Base-by-base conservation (phyloP, 2,329 filamentous ascomycete species). In the Xylariomycetidae sp. region DNA sequence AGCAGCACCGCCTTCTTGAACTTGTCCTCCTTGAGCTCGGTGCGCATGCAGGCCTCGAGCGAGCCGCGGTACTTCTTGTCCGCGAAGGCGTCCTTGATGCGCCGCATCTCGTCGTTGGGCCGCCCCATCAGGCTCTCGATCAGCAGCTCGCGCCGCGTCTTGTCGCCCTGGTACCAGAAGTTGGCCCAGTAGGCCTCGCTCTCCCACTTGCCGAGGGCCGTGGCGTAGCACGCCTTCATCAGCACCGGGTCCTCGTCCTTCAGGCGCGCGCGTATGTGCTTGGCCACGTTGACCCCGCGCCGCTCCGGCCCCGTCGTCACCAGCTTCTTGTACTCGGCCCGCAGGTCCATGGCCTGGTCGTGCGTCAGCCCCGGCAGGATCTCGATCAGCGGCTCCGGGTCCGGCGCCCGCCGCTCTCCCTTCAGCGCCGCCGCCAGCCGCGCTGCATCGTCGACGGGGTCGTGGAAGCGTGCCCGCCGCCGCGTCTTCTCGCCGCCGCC, bases 131-230 rank as follows among this genome's bases (percentile, higher is more conserved):
- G 72, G 5, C 81, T 78, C 61, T 98, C 92, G 49, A 96, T 95
- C 33, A 98, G 74, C 22, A 98, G 70, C 59, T 96, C 90, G 5
- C 89, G 78, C 3, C 87, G 75, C 6, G 81, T 85, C 50, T 82
- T 85, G 58, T 90, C 84, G 23, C 82, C 81, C 55, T 95, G 90
- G 63, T 95, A 96, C 81, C 88, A 96, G 60, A 87, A 95, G 58
- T 95, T 96, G 39, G 90, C 88, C 89, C 92, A 98, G 68, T 95
- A 95, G 0, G 87, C 86, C 59, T 98, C 92, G 47, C 80, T 82
- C 63, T 95, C 92, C 81, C 88, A 96, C 32, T 75, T 74, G 8
- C 92, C 92, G 0, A 96, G 74, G 0, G 90, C 88, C 3, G 86
- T 89, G 4, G 89, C 79, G 58, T 96, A 95, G 52, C 83, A 88